Conservation (phyloP, 768 basidiomycete species). For the Rhodotorula babjevae region DNA sequence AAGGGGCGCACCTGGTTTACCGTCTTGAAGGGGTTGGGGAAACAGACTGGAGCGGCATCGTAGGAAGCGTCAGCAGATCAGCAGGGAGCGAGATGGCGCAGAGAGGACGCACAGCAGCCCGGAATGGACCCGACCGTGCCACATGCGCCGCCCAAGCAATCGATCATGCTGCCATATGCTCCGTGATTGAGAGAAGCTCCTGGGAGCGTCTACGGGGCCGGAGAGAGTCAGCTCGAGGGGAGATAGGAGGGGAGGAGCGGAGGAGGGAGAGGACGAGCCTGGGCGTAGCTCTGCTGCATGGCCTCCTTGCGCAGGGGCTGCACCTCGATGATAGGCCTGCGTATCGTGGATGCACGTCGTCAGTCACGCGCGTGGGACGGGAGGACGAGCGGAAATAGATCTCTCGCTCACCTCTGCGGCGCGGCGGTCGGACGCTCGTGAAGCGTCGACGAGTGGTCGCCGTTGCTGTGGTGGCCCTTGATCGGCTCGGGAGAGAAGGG, state of each 20-base stretch:
- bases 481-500: neutral
- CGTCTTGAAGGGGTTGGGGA: constrained; percentile 50
- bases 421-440: neutral
- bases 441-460: neutral
- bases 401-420: neutral
- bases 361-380: too few species aligned
- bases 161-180: constrained; percentile 34
- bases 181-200: constrained; percentile 66
- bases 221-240: constrained; percentile 59
- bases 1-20: neutral
- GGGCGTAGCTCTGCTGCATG: constrained; percentile 79
- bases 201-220: constrained; percentile 52
- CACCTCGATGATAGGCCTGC: constrained; percentile 9
- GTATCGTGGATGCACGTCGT: too few species aligned
- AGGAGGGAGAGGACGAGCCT: constrained; percentile 56
- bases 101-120: constrained; percentile 48
- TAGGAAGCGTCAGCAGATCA: constrained; percentile 48
- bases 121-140: constrained; percentile 33
- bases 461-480: neutral
- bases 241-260: constrained; percentile 42
- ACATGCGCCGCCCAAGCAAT: constrained; percentile 8
- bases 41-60: constrained; percentile 70
- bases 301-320: constrained; percentile 28
- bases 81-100: constrained; percentile 56
- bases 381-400: too few species aligned